Conservation (phyloP, 176 grass and related monocot species). For the Alopecurus myosuroides region DNA sequence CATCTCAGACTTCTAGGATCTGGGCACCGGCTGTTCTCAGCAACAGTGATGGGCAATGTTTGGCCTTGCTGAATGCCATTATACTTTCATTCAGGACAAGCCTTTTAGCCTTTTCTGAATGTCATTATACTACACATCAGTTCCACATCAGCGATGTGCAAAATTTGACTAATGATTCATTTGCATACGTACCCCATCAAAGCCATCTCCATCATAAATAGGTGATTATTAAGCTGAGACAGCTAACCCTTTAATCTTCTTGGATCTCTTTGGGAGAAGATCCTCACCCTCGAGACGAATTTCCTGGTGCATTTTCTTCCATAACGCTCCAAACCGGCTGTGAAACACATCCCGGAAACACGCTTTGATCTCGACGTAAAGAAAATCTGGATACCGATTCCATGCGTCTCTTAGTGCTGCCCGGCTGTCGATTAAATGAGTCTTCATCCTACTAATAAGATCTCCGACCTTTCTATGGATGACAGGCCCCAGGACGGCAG, state of each 20-base stretch:
- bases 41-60: no score
- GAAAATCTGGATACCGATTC: slow-evolving; percentile 43
- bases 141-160: not conserved
- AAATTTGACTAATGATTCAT: not conserved
- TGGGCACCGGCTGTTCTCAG: no score
- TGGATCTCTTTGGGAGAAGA: slow-evolving; percentile 50
- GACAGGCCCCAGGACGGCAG: slow-evolving; percentile 34
- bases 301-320: slow-evolving; percentile 49
- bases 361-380: slow-evolving; percentile 38
- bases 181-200: not conserved
- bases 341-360: slow-evolving; percentile 50
- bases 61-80: no score
- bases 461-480: slow-evolving; percentile 49
- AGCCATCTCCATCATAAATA: not conserved
- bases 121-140: not conserved
- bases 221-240: not conserved
- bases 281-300: slow-evolving; percentile 38
- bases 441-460: slow-evolving; percentile 55
- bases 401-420: slow-evolving; percentile 44
- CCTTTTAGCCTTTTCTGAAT: not conserved
- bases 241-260: slow-evolving; percentile 31
- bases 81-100: not conserved
- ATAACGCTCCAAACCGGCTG: slow-evolving; percentile 28
- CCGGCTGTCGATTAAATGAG: slow-evolving; percentile 35
- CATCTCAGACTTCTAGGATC: no score